These are phyloP conservation scores for Trematosphaeria pertusa DNA, from an alignment of 2,329 filamentous ascomycete genomes.

Conservation along the genomic window DNA sequence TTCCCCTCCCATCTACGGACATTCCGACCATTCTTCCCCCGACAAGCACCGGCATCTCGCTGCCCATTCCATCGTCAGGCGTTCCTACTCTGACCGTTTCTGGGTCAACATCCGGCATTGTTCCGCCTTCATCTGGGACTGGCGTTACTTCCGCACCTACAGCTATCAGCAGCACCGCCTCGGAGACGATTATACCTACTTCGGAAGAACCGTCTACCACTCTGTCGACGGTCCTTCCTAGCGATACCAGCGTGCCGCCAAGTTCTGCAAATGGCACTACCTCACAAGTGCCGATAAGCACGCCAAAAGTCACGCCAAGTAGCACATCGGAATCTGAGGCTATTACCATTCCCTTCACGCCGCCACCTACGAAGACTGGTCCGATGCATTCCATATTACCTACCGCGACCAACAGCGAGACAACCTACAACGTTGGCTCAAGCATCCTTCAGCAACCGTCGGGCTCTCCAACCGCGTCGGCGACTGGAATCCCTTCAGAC, in stretches of 20 bases:
- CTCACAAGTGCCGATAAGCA: too few species aligned
- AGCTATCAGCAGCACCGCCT: background rate
- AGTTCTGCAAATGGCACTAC: too few species aligned
- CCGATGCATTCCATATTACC: constrained; percentile 52
- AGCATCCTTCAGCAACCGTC: constrained; percentile 67
- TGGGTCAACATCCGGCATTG: too few species aligned
- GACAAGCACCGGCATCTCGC: constrained; percentile 3
- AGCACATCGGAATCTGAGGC: constrained; percentile 14
- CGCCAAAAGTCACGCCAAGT: constrained; percentile 10
- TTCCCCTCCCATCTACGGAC: constrained; percentile 7
- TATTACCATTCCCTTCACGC: constrained; percentile 23
- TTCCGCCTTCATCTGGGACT: constrained; percentile 5
- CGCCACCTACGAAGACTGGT: constrained; percentile 31
- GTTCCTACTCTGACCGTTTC: too few species aligned
- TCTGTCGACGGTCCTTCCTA: too few species aligned
- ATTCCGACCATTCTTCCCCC: constrained; percentile 14
- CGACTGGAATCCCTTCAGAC: constrained; percentile 66
- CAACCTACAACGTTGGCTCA: constrained; percentile 61
- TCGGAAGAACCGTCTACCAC: background rate
- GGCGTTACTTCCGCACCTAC: constrained; percentile 6
- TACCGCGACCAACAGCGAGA: constrained; percentile 56
- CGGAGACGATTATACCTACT: too few species aligned
- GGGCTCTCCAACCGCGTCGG: constrained; percentile 49
- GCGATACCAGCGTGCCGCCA: too few species aligned
- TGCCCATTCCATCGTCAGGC: too few species aligned